phyloP scores from a whole-genome alignment of 2,329 filamentous ascomycete genomes.

The Xylogone sp. region DNA sequence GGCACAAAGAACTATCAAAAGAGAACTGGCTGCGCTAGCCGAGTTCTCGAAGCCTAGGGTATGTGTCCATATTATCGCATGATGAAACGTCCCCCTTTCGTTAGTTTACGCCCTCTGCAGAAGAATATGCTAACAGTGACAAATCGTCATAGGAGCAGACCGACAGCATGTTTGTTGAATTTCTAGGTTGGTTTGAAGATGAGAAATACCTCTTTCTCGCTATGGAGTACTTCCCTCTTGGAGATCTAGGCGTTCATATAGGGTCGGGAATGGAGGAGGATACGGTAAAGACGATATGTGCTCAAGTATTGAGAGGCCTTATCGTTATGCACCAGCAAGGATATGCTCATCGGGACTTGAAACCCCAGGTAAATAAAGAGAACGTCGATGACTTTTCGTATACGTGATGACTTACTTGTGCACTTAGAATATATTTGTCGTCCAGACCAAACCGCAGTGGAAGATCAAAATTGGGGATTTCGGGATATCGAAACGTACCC shows the following conservation, averaged over 20 bases:
- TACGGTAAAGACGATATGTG: not conserved
- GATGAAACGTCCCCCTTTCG: no score
- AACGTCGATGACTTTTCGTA: not conserved
- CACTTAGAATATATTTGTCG: not conserved
- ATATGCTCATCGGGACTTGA: conserved; percentile 14
- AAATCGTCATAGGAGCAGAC: no score
- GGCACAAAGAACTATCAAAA: no score
- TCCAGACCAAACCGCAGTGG: not conserved
- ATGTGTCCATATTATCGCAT: not conserved
- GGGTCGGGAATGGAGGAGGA: not conserved
- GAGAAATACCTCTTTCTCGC: not conserved
- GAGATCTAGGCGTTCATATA: not conserved
- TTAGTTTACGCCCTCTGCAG: not conserved
- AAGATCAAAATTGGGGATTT: conserved; percentile 16
- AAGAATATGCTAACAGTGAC: no score
- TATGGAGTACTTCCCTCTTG: not conserved
- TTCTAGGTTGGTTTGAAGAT: not conserved
- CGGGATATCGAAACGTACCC: conserved; percentile 9
- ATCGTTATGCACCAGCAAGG: conserved; percentile 12
- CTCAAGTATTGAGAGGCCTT: conserved; percentile 12
- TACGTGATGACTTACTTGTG: not conserved
- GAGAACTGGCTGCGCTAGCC: not conserved
- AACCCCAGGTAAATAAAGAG: conserved; percentile 3
- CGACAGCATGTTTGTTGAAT: not conserved
- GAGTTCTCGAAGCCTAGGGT: not conserved